Percentiles rank a stretch among this genome's conserved stretches.
These are phyloP conservation scores for Pleoardoris graminearum DNA, from an alignment of 2,329 filamentous ascomycete species.

Conservation along the genomic window DNA sequence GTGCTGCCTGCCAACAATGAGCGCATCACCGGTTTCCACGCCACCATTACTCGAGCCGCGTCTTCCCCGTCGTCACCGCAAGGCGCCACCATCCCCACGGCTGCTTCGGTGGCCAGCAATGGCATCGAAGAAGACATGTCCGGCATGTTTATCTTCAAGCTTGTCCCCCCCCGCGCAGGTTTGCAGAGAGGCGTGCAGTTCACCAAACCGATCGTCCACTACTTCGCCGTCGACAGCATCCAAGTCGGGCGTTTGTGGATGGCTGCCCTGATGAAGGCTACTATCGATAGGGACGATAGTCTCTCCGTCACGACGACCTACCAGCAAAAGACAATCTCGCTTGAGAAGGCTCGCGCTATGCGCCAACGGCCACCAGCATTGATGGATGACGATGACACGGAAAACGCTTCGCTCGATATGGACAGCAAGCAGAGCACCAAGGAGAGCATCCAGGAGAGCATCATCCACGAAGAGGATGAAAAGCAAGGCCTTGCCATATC, in stretches of 20 bases:
- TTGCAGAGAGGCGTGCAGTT: slow-evolving; percentile 92
- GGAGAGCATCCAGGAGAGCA: slow-evolving; percentile 40
- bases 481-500: slow-evolving; percentile 44
- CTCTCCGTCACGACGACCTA: slow-evolving; percentile 86
- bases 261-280: slow-evolving; percentile 98
- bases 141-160: slow-evolving; percentile 95
- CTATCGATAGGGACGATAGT: slow-evolving; percentile 84
- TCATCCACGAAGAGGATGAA: slow-evolving; percentile 45
- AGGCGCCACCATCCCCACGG: slow-evolving; percentile 43
- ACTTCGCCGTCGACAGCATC: slow-evolving; percentile 92
- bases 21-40: slow-evolving; percentile 84
- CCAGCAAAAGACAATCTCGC: slow-evolving; percentile 93
- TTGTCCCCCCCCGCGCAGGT: slow-evolving; percentile 85
- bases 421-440: slow-evolving; percentile 38
- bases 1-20: slow-evolving; percentile 95
- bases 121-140: slow-evolving; percentile 52
- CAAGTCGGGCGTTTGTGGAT: slow-evolving; percentile 93
- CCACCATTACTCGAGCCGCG: slow-evolving; percentile 86
- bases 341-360: slow-evolving; percentile 85
- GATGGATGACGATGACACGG: slow-evolving; percentile 61
- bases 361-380: slow-evolving; percentile 87
- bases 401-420: slow-evolving; percentile 29
- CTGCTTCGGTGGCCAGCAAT: slow-evolving; percentile 43
- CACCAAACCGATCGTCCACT: slow-evolving; percentile 95
- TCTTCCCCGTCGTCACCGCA: slow-evolving; percentile 64